Evolutionary conservation across 768 basidiomycete genomes (phyloP).

Genomic region (Serpula lacrymans): DNA sequence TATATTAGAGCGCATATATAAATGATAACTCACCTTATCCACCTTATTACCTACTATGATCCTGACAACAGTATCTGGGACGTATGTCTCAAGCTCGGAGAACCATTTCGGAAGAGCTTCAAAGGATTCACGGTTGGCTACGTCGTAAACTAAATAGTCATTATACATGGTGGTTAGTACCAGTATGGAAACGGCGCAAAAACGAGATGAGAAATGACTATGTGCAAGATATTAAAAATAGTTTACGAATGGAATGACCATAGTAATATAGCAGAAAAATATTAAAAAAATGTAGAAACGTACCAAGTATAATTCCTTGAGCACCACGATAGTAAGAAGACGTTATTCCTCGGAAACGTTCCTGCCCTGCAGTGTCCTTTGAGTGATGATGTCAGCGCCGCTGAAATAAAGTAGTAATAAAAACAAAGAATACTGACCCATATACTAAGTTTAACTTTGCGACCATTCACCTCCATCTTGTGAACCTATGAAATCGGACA

Average conservation of each 20-base stretch:
- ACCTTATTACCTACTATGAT: constrained; percentile 95
- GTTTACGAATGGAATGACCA: too few relatives aligned
- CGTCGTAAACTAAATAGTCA: constrained; percentile 77
- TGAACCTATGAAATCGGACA: constrained; percentile 62
- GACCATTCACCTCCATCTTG: constrained; percentile 82
- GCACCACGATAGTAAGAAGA: constrained; percentile 92
- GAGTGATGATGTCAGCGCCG: neutral
- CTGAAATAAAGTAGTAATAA: neutral
- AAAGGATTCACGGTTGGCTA: constrained; percentile 88
- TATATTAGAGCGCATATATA: neutral
- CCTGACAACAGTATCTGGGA: constrained; percentile 81
- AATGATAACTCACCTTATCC: constrained; percentile 63
- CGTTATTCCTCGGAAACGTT: constrained; percentile 94
- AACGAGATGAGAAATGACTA: constrained; percentile 12
- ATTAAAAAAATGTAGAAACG: constrained; percentile 9
- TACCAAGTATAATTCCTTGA: constrained; percentile 78
- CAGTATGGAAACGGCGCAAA: neutral
- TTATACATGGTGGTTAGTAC: neutral
- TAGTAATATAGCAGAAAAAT: too few relatives aligned
- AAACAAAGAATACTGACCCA: constrained; percentile 64
- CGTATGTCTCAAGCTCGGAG: constrained; percentile 91
- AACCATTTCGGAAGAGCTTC: constrained; percentile 94
- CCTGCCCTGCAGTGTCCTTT: constrained; percentile 96
- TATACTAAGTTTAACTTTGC: constrained; percentile 89
- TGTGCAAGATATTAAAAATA: neutral